Conservation (phyloP, 2,329 filamentous ascomycete genomes). For the Cladobotryum protrusum region DNA sequence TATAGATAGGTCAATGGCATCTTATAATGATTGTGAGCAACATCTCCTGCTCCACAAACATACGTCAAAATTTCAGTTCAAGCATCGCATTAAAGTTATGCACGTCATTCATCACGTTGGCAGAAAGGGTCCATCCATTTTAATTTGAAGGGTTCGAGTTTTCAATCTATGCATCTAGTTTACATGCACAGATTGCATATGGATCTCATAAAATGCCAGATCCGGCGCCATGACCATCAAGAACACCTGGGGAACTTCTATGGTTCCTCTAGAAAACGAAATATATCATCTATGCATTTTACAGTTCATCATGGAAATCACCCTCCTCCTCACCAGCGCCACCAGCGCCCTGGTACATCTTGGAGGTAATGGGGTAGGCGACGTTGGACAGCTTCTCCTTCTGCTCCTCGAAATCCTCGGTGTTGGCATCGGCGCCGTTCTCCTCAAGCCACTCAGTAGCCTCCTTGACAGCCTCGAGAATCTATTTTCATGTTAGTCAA, state of each 20-base stretch:
- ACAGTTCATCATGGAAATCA: constrained; percentile 73
- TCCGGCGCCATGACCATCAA: constrained; percentile 20
- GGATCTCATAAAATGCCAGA: constrained; percentile 17
- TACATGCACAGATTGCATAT: constrained; percentile 19
- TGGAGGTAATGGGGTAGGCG: constrained; percentile 98
- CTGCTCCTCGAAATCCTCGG: constrained; percentile 98
- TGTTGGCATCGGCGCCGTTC: constrained; percentile 75
- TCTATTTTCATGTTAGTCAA: constrained; percentile 44
- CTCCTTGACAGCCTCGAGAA: constrained; percentile 96
- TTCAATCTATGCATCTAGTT: constrained; percentile 23
- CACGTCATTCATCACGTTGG: no score
- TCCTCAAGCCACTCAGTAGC: constrained; percentile 93
- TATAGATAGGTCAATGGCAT: no score
- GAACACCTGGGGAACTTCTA: constrained; percentile 20
- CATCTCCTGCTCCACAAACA: no score
- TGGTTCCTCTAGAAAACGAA: constrained; percentile 12
- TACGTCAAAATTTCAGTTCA: no score
- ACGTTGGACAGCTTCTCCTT: constrained; percentile 98
- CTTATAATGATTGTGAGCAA: no score
- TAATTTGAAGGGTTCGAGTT: not conserved
- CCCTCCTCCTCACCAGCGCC: constrained; percentile 60
- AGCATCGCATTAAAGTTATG: no score
- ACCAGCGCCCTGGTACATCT: constrained; percentile 70
- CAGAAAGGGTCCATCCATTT: no score
- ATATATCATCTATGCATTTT: constrained; percentile 39